Percentiles rank a stretch among this genome's conserved stretches.
Evolutionary conservation across 805 yeast genomes (phyloP).

Genomic region (Monosporozyma unispora): DNA sequence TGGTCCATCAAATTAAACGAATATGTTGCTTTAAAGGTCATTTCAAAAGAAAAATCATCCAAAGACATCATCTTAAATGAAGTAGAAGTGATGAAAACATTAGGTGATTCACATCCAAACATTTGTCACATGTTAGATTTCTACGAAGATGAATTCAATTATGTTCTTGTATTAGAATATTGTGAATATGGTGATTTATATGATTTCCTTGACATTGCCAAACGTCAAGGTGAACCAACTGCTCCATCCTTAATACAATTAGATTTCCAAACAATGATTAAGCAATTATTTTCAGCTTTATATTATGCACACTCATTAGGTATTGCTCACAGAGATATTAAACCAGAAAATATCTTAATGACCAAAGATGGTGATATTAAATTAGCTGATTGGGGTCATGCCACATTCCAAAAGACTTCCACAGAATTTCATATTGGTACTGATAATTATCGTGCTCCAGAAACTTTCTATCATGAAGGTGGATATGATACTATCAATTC

Average conservation of each 20-base stretch:
- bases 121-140: constrained; percentile 50
- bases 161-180: constrained; percentile 55
- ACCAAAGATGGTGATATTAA: constrained; percentile 45
- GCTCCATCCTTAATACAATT: constrained; percentile 12
- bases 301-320: constrained; percentile 47
- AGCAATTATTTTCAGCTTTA: constrained; percentile 46
- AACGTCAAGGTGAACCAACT: constrained; percentile 10
- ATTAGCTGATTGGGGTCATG: constrained; percentile 68
- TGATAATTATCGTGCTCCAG: constrained; percentile 91
- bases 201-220: constrained; percentile 35
- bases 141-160: constrained; percentile 45
- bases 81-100: constrained; percentile 29
- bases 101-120: constrained; percentile 39
- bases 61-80: constrained; percentile 16
- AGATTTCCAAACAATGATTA: constrained; percentile 33
- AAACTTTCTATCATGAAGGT: constrained; percentile 39
- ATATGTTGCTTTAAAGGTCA: constrained; percentile 26
- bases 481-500: constrained; percentile 64
- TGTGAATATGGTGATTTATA: constrained; percentile 61
- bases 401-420: constrained; percentile 34
- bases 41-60: constrained; percentile 16
- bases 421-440: constrained; percentile 50
- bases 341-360: constrained; percentile 62
- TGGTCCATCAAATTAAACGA: constrained; percentile 14
- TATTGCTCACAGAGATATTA: constrained; percentile 61